These are phyloP conservation scores for Fraxinus pennsylvanica DNA, from an alignment of 257 asterid species.

Conservation along the genomic window DNA sequence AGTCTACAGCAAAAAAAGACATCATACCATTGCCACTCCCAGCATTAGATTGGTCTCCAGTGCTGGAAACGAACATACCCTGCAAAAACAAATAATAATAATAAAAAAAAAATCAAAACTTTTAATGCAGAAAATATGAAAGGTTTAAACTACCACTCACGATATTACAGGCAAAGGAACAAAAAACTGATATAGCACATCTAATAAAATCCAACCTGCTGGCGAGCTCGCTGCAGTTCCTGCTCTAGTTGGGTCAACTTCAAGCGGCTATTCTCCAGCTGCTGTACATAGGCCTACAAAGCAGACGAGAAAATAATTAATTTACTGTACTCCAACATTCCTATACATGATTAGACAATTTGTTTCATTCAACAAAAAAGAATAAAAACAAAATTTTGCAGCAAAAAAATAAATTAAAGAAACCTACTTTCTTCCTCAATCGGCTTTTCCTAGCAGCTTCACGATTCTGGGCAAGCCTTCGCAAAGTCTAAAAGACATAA, in stretches of 20 bases:
- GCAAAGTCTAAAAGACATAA: slow-evolving; percentile 11
- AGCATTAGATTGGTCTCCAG: slow-evolving; percentile 71
- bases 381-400: not conserved
- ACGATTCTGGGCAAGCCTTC: slow-evolving; percentile 28
- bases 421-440: slow-evolving; percentile 31
- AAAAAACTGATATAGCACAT: not conserved
- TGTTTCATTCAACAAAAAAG: not conserved
- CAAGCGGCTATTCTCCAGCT: slow-evolving; percentile 40
- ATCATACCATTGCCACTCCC: slow-evolving; percentile 66
- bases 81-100: slow-evolving; percentile 12
- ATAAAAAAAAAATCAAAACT: not conserved
- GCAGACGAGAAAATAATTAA: slow-evolving; percentile 12
- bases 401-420: slow-evolving; percentile 10
- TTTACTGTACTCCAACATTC: not conserved
- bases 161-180: not conserved
- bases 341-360: not conserved
- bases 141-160: not conserved
- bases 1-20: slow-evolving; percentile 3
- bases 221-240: slow-evolving; percentile 33
- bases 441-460: slow-evolving; percentile 32
- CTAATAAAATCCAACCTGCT: slow-evolving; percentile 31
- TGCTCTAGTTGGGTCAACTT: slow-evolving; percentile 42
- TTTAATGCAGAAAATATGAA: not conserved
- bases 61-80: slow-evolving; percentile 66
- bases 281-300: slow-evolving; percentile 42